Evolutionary conservation across 176 grass and related monocot species (phyloP).

Genomic region (Calamus simplicifolius): DNA sequence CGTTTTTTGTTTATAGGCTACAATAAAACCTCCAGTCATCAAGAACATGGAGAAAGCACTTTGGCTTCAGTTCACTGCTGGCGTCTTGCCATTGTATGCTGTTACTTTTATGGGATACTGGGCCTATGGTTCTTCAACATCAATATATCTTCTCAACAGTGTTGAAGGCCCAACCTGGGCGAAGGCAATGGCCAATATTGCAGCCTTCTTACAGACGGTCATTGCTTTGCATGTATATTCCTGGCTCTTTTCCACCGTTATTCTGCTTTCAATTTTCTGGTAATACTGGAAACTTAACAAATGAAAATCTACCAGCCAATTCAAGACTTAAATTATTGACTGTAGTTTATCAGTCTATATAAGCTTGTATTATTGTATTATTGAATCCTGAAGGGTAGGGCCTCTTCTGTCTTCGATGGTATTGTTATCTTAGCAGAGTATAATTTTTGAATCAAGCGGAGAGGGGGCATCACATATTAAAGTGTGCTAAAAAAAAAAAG

Average conservation of each 20-base stretch:
- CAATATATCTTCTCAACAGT: conserved; percentile 68
- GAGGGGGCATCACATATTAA: too few species aligned
- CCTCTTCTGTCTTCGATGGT: too few species aligned
- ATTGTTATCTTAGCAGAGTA: too few species aligned
- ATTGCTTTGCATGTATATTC: conserved; percentile 64
- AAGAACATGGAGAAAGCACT: conserved; percentile 98
- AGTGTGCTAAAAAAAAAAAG: too few species aligned
- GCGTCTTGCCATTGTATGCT: conserved; percentile 67
- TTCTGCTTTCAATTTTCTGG: too few species aligned
- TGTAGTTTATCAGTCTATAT: too few species aligned
- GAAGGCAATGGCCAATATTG: conserved; percentile 58
- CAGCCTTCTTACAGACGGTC: conserved; percentile 85
- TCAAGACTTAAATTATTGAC: too few species aligned
- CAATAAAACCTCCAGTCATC: conserved; percentile 77
- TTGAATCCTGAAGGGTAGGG: too few species aligned
- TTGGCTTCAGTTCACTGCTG: conserved; percentile 77
- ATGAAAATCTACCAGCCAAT: too few species aligned
- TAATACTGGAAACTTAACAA: too few species aligned
- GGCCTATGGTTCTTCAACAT: conserved; percentile 84
- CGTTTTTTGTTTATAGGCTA: conserved; percentile 41
- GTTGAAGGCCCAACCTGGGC: conserved; percentile 64
- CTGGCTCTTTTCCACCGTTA: neutral
- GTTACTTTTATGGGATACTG: conserved; percentile 86
- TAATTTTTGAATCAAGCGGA: too few species aligned
- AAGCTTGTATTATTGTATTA: too few species aligned